phyloP scores from a whole-genome alignment of 495 filamentous ascomycete species.

The Thozetella sp. region DNA sequence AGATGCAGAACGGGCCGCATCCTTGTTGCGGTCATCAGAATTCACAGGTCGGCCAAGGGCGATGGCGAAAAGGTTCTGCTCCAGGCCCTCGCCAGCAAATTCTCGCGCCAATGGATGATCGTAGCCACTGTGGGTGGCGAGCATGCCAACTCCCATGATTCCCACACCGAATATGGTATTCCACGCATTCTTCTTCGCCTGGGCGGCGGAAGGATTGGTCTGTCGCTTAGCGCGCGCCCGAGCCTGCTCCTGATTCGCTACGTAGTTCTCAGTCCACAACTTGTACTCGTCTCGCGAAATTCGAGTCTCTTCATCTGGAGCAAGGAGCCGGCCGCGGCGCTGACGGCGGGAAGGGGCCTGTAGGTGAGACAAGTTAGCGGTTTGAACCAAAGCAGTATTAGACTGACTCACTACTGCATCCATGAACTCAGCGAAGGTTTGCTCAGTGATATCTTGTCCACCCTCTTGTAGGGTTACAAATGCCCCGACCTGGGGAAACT shows the following conservation, averaged over 20 bases:
- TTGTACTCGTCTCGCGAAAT: conserved; percentile 58
- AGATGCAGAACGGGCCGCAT: conserved; percentile 5
- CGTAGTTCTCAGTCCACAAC: conserved; percentile 62
- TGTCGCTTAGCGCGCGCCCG: conserved; percentile 23
- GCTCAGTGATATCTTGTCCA: conserved; percentile 6
- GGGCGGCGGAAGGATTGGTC: conserved; percentile 13
- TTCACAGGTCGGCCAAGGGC: conserved; percentile 8
- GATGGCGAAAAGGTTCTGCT: conserved; percentile 21
- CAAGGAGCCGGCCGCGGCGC: conserved; percentile 22
- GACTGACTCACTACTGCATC: conserved; percentile 15
- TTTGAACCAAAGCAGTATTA: conserved; percentile 12
- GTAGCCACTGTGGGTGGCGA: conserved; percentile 21
- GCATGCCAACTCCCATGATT: conserved; percentile 32
- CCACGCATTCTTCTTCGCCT: conserved; percentile 47
- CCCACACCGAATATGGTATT: conserved; percentile 45
- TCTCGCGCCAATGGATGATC: conserved; percentile 31
- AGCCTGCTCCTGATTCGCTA: conserved; percentile 50
- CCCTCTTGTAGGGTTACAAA: neutral
- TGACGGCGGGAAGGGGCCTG: conserved; percentile 22
- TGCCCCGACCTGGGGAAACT: conserved; percentile 10
- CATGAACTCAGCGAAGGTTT: conserved; percentile 7
- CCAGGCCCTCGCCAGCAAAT: conserved; percentile 37
- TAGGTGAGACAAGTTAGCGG: conserved; percentile 17
- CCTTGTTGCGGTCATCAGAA: conserved; percentile 17
- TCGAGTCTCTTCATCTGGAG: conserved; percentile 42